Conservation (phyloP, 495 filamentous ascomycete species). For the Xylaria intraflava region DNA sequence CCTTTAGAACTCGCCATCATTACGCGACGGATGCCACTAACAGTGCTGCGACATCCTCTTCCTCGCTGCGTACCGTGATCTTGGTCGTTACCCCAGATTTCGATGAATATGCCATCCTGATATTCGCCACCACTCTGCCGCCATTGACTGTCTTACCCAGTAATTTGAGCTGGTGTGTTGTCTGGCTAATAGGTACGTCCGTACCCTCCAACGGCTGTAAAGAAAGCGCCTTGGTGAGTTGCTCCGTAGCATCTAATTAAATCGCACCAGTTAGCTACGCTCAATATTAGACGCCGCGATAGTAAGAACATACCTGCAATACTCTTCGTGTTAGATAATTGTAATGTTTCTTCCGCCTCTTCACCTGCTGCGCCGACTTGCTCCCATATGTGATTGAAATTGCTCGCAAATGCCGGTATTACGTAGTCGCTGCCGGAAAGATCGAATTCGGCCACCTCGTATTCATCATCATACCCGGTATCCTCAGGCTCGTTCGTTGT, state of each 20-base stretch:
- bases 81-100: conserved; percentile 93
- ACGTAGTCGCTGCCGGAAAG: conserved; percentile 89
- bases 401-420: conserved; percentile 84
- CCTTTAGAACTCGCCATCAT: conserved; percentile 29
- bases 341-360: conserved; percentile 85
- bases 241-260: conserved; percentile 85
- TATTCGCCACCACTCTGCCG: conserved; percentile 76
- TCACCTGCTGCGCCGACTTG: conserved; percentile 83
- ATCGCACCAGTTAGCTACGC: conserved; percentile 31
- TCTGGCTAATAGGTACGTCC: conserved; percentile 77
- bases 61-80: conserved; percentile 83
- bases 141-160: conserved; percentile 93
- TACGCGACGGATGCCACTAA: conserved; percentile 81
- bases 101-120: conserved; percentile 89
- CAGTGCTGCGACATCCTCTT: conserved; percentile 81
- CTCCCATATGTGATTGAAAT: conserved; percentile 96
- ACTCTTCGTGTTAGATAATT: conserved; percentile 81
- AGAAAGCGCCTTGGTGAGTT: conserved; percentile 76
- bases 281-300: not conserved
- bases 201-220: conserved; percentile 92
- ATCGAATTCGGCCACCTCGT: conserved; percentile 92
- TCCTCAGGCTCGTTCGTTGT: conserved; percentile 91
- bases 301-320: conserved; percentile 67
- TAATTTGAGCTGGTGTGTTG: conserved; percentile 90
- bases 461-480: conserved; percentile 90